A percentile compares a stretch with the other conserved stretches of the same genome.
These are phyloP conservation scores for Posidonia australis DNA, from an alignment of 106 monocot genomes.

Conservation along the genomic window DNA sequence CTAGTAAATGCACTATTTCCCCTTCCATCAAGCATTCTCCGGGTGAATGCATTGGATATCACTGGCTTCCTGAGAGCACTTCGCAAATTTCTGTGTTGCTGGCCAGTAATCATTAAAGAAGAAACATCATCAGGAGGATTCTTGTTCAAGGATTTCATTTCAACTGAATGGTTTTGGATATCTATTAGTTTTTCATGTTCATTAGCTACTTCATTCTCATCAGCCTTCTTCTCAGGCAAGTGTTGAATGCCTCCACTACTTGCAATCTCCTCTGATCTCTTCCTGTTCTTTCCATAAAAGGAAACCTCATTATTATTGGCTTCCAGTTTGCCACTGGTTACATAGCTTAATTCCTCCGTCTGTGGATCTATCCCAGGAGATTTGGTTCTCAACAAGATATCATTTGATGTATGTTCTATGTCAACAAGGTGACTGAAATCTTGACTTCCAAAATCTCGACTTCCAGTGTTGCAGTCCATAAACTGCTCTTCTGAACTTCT, in stretches of 20 bases:
- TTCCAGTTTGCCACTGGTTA: neutral
- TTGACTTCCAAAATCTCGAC: neutral
- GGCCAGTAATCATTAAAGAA: slow-evolving; percentile 6
- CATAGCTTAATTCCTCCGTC: neutral
- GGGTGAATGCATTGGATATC: slow-evolving; percentile 18
- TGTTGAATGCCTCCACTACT: neutral
- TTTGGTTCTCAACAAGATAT: neutral
- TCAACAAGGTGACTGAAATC: neutral
- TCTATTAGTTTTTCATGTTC: slow-evolving; percentile 9
- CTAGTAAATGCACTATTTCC: slow-evolving; percentile 17
- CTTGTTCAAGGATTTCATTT: slow-evolving; percentile 3
- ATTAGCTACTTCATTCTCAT: slow-evolving; percentile 11
- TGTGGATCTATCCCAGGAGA: neutral
- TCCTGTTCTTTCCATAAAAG: neutral
- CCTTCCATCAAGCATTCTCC: slow-evolving; percentile 17
- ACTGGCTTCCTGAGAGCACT: slow-evolving; percentile 20
- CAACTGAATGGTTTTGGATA: slow-evolving; percentile 6
- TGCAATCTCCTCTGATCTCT: neutral
- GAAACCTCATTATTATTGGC: neutral
- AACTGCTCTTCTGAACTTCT: slow-evolving; percentile 3
- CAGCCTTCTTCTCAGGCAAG: neutral
- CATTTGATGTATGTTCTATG: neutral
- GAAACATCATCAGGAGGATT: slow-evolving; percentile 8
- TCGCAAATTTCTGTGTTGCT: slow-evolving; percentile 12
- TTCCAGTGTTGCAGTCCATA: neutral